Evolutionary conservation across 148 eudicot species (phyloP).

Genomic region (Nepenthes gracilis): DNA sequence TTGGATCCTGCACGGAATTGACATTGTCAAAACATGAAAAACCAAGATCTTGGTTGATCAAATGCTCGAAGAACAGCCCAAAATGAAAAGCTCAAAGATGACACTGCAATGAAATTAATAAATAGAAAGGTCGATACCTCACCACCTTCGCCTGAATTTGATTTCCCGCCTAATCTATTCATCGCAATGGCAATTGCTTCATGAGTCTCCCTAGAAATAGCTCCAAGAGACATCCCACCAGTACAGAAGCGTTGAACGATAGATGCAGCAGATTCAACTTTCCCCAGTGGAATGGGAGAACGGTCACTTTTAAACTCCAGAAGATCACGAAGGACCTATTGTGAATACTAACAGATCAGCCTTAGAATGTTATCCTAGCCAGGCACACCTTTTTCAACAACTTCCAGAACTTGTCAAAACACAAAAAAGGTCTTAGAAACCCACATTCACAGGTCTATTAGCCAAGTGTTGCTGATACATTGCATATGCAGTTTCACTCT

Average conservation of each 20-base stretch:
- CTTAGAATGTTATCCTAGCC: conserved; percentile 4
- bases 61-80: not conserved
- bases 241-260: conserved; percentile 96
- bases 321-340: conserved; percentile 90
- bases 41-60: not conserved
- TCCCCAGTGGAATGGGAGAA: conserved; percentile 87
- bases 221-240: conserved; percentile 99
- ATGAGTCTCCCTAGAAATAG: conserved; percentile 98
- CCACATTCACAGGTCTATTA: conserved; percentile 89
- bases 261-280: conserved; percentile 85
- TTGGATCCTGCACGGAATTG: conserved; percentile 61
- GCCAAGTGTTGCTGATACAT: conserved; percentile 98
- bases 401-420: not conserved
- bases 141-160: conserved; percentile 99
- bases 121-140: conserved; percentile 47
- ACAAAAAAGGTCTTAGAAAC: conserved; percentile 14
- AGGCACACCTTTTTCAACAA: not conserved
- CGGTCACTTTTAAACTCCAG: conserved; percentile 88
- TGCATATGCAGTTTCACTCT: conserved; percentile 91
- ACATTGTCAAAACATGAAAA: conserved; percentile 8
- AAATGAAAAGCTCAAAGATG: conserved; percentile 1
- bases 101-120: not conserved
- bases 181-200: conserved; percentile 99
- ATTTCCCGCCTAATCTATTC: conserved; percentile 97
- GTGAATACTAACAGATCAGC: conserved; percentile 3